A percentile compares a stretch with the other conserved stretches of the same genome.
Conservation (phyloP, 2,329 filamentous ascomycete genomes). For the Metarhizium sp. region DNA sequence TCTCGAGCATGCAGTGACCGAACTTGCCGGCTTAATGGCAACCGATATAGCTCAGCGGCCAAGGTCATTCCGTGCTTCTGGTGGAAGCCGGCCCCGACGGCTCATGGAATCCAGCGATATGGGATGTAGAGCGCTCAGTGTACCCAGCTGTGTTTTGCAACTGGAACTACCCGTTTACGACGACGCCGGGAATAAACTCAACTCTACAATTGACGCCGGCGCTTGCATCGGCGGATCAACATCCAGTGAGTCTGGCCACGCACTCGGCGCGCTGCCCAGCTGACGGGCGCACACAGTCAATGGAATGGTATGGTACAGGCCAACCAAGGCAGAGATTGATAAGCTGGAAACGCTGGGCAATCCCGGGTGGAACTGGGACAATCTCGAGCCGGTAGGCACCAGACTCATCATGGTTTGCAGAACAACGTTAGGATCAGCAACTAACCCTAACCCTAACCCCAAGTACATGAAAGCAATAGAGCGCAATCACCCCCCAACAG, state of each 20-base stretch:
- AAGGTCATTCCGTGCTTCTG: slow-evolving; percentile 13
- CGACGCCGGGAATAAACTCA: slow-evolving; percentile 9
- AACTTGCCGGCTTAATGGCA: neutral
- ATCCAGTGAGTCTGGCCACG: slow-evolving; percentile 10
- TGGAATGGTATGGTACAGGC: slow-evolving; percentile 15
- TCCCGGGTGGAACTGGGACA: slow-evolving; percentile 23
- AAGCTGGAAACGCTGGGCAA: slow-evolving; percentile 11
- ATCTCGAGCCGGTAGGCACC: slow-evolving; percentile 18
- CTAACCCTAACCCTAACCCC: no score
- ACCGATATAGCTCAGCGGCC: slow-evolving; percentile 10
- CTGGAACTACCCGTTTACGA: slow-evolving; percentile 12
- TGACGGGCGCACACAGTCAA: slow-evolving; percentile 10
- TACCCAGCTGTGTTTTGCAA: slow-evolving; percentile 12
- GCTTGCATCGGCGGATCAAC: slow-evolving; percentile 16
- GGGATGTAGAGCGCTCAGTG: slow-evolving; percentile 7
- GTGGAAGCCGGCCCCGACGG: slow-evolving; percentile 15
- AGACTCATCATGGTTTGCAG: neutral
- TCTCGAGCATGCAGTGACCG: neutral
- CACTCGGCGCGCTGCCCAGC: neutral
- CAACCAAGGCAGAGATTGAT: slow-evolving; percentile 13
- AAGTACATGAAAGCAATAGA: slow-evolving; percentile 12
- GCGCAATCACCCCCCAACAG: slow-evolving; percentile 11
- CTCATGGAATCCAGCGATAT: slow-evolving; percentile 12
- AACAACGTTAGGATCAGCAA: neutral
- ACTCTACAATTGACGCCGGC: slow-evolving; percentile 10